Evolutionary conservation across 176 grass and related monocot species (phyloP).

Genomic region (Triticum turgidum): DNA sequence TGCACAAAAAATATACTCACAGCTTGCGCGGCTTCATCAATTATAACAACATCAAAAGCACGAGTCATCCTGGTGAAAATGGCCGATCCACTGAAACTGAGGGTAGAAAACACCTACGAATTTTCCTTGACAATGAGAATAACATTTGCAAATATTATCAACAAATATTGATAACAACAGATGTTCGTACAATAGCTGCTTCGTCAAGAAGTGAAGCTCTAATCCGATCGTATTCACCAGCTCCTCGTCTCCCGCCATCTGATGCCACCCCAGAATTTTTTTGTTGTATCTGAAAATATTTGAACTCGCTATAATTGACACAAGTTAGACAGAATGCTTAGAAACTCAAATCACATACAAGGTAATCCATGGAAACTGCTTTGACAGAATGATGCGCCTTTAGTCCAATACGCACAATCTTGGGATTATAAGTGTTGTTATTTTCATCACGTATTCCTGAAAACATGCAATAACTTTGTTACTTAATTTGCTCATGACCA

Average conservation of each 20-base stretch:
- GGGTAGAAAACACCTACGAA: slow-evolving; percentile 90
- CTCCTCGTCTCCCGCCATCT: slow-evolving; percentile 53
- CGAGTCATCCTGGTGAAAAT: slow-evolving; percentile 82
- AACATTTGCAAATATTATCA: slow-evolving; percentile 18
- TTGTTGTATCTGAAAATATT: slow-evolving; percentile 72
- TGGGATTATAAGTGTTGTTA: slow-evolving; percentile 81
- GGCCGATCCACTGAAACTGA: slow-evolving; percentile 91
- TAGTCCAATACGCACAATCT: slow-evolving; percentile 94
- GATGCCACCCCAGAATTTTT: slow-evolving; percentile 68
- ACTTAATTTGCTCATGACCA: slow-evolving; percentile 22
- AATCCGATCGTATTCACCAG: slow-evolving; percentile 69
- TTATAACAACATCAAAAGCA: slow-evolving; percentile 95
- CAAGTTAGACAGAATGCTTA: slow-evolving; percentile 34
- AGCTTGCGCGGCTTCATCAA: slow-evolving; percentile 99
- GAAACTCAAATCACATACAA: slow-evolving; percentile 54
- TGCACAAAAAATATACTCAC: slow-evolving; percentile 49
- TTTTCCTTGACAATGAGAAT: slow-evolving; percentile 31
- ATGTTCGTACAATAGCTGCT: slow-evolving; percentile 76
- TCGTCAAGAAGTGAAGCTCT: slow-evolving; percentile 85
- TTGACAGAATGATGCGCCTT: slow-evolving; percentile 95
- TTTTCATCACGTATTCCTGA: slow-evolving; percentile 96
- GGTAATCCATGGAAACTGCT: slow-evolving; percentile 96
- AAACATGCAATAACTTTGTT: slow-evolving; percentile 14
- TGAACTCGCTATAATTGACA: slow-evolving; percentile 31
- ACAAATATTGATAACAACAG: slow-evolving; percentile 13